A percentile compares a stretch with the other conserved stretches of the same genome.
Evolutionary conservation across 2,329 filamentous ascomycete species (phyloP).

Genomic region (Sporothrix euskadiensis): DNA sequence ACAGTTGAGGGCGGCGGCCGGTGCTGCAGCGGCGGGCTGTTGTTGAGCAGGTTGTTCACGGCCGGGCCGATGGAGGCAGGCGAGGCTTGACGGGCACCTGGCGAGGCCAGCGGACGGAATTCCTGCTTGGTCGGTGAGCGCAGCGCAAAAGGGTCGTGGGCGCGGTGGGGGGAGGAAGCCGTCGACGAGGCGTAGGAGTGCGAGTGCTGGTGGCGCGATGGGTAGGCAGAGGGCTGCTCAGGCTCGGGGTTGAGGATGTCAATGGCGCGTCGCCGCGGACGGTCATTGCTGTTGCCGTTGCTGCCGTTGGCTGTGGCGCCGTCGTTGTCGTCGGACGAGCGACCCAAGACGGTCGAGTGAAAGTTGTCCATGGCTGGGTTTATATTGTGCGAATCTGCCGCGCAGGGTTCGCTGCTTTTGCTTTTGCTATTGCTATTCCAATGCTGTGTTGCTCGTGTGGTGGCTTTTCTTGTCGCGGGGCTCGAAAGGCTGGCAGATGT

Average conservation of each 20-base stretch:
- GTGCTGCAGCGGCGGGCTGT: conserved; percentile 35
- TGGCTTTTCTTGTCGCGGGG: not conserved
- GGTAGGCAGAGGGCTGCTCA: conserved; percentile 21
- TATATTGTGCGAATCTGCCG: not conserved
- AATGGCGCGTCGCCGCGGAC: conserved; percentile 49
- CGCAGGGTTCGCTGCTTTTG: not conserved
- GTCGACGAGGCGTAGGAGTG: conserved; percentile 16
- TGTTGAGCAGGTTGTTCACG: conserved; percentile 33
- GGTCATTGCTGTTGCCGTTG: conserved; percentile 42
- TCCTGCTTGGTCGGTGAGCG: conserved; percentile 52
- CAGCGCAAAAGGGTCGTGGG: conserved; percentile 49
- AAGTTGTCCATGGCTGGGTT: conserved; percentile 49
- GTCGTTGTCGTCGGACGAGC: conserved; percentile 44
- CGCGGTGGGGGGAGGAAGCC: conserved; percentile 1
- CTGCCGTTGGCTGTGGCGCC: conserved; percentile 40
- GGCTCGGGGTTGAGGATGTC: conserved; percentile 42
- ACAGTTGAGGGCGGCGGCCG: conserved; percentile 30
- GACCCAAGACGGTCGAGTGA: conserved; percentile 53
- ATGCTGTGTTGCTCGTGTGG: not conserved
- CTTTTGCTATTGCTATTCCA: not conserved
- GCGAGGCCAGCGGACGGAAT: conserved; percentile 36
- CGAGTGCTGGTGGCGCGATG: conserved; percentile 25
- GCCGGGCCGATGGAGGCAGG: conserved; percentile 36
- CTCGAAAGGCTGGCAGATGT: not conserved
- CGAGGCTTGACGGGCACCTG: conserved; percentile 33